A percentile compares a stretch with the other conserved stretches of the same genome.
These are phyloP conservation scores for Cinchona pubescens DNA, from an alignment of 257 asterid species.

Conservation along the genomic window DNA sequence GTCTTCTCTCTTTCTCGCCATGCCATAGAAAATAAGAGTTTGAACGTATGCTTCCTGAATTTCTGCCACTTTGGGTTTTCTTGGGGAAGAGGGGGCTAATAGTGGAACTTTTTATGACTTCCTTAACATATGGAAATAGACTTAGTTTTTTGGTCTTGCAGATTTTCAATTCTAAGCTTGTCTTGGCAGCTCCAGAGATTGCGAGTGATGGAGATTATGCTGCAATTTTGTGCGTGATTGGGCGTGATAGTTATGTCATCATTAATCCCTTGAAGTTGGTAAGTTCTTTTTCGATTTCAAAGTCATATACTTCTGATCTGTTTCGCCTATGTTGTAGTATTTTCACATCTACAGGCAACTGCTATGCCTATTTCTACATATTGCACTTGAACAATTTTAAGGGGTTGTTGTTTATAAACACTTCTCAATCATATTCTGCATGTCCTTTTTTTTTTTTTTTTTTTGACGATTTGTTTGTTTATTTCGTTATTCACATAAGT, in stretches of 20 bases:
- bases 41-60: slow-evolving; percentile 55
- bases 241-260: slow-evolving; percentile 75
- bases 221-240: slow-evolving; percentile 91
- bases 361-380: slow-evolving; percentile 40
- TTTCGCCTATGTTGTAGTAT: slow-evolving; percentile 59
- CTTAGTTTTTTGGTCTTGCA: slow-evolving; percentile 31
- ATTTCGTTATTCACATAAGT: background rate
- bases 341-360: slow-evolving; percentile 98
- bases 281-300: background rate
- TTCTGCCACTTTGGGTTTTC: background rate
- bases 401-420: background rate
- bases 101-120: background rate
- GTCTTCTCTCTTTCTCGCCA: slow-evolving; percentile 31
- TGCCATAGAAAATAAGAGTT: slow-evolving; percentile 99
- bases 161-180: slow-evolving; percentile 94
- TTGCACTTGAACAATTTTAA: slow-evolving; percentile 8
- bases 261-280: background rate
- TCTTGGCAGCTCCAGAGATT: slow-evolving; percentile 94
- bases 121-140: slow-evolving; percentile 2
- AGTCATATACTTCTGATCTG: slow-evolving; percentile 4
- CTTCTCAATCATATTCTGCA: background rate
- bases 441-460: background rate
- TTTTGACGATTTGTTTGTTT: background rate
- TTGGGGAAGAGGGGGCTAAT: background rate
- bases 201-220: slow-evolving; percentile 97